Base-by-base conservation (phyloP, 78 protist genomes). In the Guillardia theta region DNA sequence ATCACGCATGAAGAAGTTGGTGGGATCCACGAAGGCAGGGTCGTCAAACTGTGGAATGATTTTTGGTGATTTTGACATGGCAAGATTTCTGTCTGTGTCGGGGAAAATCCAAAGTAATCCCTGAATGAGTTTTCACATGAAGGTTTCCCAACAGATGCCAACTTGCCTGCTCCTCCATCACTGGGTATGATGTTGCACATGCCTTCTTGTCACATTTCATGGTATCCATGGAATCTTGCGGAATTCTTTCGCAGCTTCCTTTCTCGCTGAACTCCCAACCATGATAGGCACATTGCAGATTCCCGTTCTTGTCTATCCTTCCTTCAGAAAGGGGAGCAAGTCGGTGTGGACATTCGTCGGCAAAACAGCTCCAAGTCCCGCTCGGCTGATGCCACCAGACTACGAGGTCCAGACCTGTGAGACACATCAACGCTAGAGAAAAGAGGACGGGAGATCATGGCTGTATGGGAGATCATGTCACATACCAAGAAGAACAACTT, bases 261-360 rank as follows among this genome's bases (percentile, higher is more conserved):
- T 19, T 50, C 58, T 19, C 10, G 58, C 30, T 50, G 15, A 15
- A 77, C 88, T 77, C 88, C 88, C 88, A 77, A 4, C 88, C 88
- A 21, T 77, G 88, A 46, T 77, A 77, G 9, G 88, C 88, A 33
- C 88, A 77, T 19, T 77, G 88, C 15, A 77, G 15, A 6, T 37
- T 77, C 41, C 88, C 88, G 45, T 77, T 77, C 21, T 21, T 8
- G 4, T 77, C 88, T 4, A 77, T 21, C 45, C 88, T 24, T 22
- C 88, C 88, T 21, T 77, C 88, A 9, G 88, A 77, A 4, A 77
- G 88, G 50, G 88, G 88, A 41, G 43, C 88, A 6, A 77, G 88
- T 21, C 88, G 4, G 88, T 77, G 88, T 6, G 88, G 88, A 39
- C 88, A 77, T 27, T 37, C 39, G 88, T 77, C 88, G 37, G 48